Conservation (phyloP, 2,329 filamentous ascomycete genomes). For the Phaeosphaeriaceae sp. region DNA sequence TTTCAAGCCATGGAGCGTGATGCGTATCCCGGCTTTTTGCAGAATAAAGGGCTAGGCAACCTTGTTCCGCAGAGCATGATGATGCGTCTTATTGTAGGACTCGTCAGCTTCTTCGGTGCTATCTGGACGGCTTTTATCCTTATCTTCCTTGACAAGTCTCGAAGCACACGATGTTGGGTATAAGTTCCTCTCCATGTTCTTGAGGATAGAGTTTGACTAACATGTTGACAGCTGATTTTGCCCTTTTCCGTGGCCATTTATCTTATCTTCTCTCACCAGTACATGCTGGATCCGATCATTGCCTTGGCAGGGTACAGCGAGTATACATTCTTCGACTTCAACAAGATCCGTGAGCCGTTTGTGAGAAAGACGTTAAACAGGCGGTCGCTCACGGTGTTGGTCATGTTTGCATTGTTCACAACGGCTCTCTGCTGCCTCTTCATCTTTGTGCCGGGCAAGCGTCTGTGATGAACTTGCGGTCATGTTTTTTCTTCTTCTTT, state of each 20-base stretch:
- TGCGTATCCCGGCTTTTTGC: constrained; percentile 95
- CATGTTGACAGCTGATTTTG: constrained; percentile 69
- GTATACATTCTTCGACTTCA: constrained; percentile 94
- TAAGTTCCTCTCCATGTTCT: constrained; percentile 41
- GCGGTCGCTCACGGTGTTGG: constrained; percentile 80
- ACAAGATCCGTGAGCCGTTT: constrained; percentile 86
- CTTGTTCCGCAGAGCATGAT: constrained; percentile 90
- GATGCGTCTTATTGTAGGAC: constrained; percentile 81
- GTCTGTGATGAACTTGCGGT: constrained; percentile 58
- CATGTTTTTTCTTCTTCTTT: constrained; percentile 4
- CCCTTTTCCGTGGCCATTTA: constrained; percentile 94
- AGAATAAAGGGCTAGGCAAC: constrained; percentile 94
- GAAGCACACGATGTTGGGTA: constrained; percentile 83
- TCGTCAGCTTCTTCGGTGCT: constrained; percentile 85
- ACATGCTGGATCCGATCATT: constrained; percentile 90
- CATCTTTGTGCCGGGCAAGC: constrained; percentile 90
- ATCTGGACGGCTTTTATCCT: constrained; percentile 95
- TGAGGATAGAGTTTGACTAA: constrained; percentile 1
- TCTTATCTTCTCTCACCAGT: constrained; percentile 77
- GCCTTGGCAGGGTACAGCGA: constrained; percentile 91
- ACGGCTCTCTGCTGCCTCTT: constrained; percentile 87
- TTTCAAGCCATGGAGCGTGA: constrained; percentile 99
- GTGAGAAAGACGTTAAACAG: constrained; percentile 85
- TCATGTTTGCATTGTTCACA: constrained; percentile 76
- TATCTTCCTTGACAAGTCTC: constrained; percentile 83